These are phyloP conservation scores for Bocquillonia castaneifolia DNA, from an alignment of 441 rosid species.

Conservation along the genomic window DNA sequence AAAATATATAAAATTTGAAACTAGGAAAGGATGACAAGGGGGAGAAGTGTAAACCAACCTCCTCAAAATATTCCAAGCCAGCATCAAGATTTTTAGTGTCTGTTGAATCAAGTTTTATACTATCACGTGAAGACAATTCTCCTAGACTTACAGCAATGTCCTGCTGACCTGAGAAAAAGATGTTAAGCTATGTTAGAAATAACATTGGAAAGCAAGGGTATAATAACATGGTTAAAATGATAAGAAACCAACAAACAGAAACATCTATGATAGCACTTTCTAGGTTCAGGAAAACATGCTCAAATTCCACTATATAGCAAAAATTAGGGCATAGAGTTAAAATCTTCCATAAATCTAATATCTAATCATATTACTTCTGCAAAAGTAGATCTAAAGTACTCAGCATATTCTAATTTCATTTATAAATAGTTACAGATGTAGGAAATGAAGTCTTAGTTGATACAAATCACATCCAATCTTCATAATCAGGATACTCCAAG, in stretches of 20 bases:
- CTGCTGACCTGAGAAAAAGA: conserved; percentile 36
- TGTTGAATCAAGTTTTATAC: conserved; percentile 32
- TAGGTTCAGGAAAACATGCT: background rate
- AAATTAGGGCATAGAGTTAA: background rate
- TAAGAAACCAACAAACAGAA: background rate
- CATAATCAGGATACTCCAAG: background rate
- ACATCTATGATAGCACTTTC: background rate
- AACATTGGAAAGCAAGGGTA: conserved; percentile 17
- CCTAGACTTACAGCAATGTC: conserved; percentile 32
- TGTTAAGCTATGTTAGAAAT: conserved; percentile 25
- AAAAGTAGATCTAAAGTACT: too few relatives aligned
- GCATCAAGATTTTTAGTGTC: conserved; percentile 41
- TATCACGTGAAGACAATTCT: conserved; percentile 42
- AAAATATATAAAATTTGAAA: background rate
- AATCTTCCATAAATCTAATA: background rate
- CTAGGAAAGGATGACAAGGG: background rate
- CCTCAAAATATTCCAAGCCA: conserved; percentile 46
- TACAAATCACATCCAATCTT: background rate
- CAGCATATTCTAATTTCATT: too few relatives aligned
- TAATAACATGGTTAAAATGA: background rate
- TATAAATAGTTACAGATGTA: too few relatives aligned
- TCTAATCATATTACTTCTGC: background rate
- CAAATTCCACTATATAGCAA: background rate
- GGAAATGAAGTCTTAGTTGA: background rate
- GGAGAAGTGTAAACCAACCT: conserved; percentile 41